Conservation (phyloP, 306 rosid genomes). For the Comarum palustre region DNA sequence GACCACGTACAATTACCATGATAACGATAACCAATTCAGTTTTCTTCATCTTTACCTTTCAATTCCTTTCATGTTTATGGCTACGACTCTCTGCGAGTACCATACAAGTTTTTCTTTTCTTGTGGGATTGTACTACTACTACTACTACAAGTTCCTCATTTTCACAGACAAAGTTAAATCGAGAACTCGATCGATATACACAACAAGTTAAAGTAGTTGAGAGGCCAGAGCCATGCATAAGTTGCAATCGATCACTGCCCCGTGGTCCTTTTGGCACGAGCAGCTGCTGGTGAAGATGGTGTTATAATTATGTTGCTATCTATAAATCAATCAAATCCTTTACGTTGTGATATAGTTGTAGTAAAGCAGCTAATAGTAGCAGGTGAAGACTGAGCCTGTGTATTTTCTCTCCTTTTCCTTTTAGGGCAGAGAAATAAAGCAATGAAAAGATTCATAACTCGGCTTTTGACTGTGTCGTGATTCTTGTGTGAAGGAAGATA, state of each 20-base stretch:
- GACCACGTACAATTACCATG: not conserved
- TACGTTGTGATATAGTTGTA: not conserved
- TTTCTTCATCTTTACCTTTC: not conserved
- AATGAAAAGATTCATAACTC: not conserved
- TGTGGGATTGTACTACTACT: not conserved
- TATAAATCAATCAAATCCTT: not conserved
- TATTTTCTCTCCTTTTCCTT: not conserved
- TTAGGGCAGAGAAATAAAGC: not conserved
- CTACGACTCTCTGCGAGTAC: not conserved
- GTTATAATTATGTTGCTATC: not conserved
- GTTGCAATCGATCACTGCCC: not conserved
- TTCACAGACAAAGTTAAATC: not conserved
- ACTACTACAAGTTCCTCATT: not conserved
- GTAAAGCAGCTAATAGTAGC: not conserved
- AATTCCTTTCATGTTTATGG: not conserved
- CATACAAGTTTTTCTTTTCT: not conserved
- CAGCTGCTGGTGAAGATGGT: no score
- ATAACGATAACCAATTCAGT: not conserved
- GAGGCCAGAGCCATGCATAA: not conserved
- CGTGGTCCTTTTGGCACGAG: no score
- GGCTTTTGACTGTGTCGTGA: not conserved
- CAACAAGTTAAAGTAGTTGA: not conserved
- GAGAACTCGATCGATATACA: not conserved
- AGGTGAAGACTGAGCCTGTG: not conserved
- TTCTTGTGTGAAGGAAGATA: not conserved